phyloP scores from a whole-genome alignment of 805 yeast genomes.

The Lachancea cidri region DNA sequence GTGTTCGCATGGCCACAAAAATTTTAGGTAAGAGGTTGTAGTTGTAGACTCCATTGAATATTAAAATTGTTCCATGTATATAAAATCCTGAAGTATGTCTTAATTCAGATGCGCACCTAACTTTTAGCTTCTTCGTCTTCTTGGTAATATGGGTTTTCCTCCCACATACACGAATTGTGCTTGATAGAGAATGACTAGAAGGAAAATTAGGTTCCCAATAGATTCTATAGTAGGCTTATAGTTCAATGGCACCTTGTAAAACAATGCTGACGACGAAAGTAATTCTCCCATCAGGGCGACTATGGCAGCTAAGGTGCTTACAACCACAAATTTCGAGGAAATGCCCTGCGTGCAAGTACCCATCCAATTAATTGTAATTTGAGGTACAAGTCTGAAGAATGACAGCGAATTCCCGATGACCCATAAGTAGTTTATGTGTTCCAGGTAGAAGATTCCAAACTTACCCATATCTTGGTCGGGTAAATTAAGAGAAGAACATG shows the following conservation, averaged over 20 bases:
- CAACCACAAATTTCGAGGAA: slow-evolving; percentile 22
- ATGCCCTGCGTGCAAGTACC: slow-evolving; percentile 30
- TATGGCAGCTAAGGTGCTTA: slow-evolving; percentile 10
- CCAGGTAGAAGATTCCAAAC: slow-evolving; percentile 35
- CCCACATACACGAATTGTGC: slow-evolving; percentile 23
- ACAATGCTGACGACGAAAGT: slow-evolving; percentile 4
- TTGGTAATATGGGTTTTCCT: slow-evolving; percentile 19
- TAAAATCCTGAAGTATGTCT: background rate
- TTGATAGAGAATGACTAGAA: slow-evolving; percentile 22
- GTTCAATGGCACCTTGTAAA: slow-evolving; percentile 24
- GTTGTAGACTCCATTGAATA: no score
- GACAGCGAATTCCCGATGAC: slow-evolving; percentile 25
- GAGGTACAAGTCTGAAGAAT: slow-evolving; percentile 36
- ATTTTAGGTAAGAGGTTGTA: slow-evolving; percentile 53
- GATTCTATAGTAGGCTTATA: slow-evolving; percentile 16
- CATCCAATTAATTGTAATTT: slow-evolving; percentile 38
- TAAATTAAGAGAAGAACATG: slow-evolving; percentile 18
- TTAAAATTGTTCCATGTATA: no score
- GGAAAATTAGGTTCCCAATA: slow-evolving; percentile 13
- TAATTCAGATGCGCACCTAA: background rate
- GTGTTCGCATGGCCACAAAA: slow-evolving; percentile 64
- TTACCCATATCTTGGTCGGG: slow-evolving; percentile 23
- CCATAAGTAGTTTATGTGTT: slow-evolving; percentile 41
- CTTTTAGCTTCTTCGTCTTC: slow-evolving; percentile 5
- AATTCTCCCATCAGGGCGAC: slow-evolving; percentile 6